Conservation (phyloP, 441 rosid genomes). For the Pelargonium australe region DNA sequence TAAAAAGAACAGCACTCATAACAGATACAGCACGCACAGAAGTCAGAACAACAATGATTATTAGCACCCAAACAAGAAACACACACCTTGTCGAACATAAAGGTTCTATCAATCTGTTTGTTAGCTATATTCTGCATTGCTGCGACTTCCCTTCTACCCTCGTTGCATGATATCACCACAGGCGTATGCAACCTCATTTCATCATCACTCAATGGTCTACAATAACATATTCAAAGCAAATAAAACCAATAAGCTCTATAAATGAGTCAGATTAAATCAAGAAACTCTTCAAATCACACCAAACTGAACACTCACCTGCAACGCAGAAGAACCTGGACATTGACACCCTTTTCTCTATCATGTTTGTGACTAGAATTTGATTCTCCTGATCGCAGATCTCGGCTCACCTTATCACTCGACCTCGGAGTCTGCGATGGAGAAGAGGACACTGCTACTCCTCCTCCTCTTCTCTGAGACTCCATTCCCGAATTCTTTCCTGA, state of each 20-base stretch:
- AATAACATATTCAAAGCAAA: neutral
- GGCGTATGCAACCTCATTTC: conserved; percentile 71
- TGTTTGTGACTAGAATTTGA: neutral
- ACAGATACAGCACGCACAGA: too few species aligned
- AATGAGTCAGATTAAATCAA: too few species aligned
- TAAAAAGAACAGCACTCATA: too few species aligned
- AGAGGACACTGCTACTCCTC: neutral
- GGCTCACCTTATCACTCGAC: neutral
- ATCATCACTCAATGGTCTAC: conserved; percentile 84
- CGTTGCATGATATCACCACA: conserved; percentile 77
- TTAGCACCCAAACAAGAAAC: conserved; percentile 5
- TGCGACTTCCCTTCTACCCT: conserved; percentile 72
- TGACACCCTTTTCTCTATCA: conserved; percentile 59
- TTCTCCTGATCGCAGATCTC: neutral
- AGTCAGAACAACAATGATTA: neutral
- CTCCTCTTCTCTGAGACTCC: neutral
- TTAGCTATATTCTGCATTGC: conserved; percentile 84
- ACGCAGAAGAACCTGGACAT: conserved; percentile 90
- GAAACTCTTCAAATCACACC: too few species aligned
- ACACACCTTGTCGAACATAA: conserved; percentile 83
- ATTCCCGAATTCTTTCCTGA: neutral
- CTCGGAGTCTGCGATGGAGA: neutral
- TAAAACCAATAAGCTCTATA: too few species aligned
- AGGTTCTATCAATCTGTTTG: conserved; percentile 93
- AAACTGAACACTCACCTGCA: conserved; percentile 31